Evolutionary conservation across 371 early-diverging fungal species (phyloP).

Genomic region (Mortierella sp.): DNA sequence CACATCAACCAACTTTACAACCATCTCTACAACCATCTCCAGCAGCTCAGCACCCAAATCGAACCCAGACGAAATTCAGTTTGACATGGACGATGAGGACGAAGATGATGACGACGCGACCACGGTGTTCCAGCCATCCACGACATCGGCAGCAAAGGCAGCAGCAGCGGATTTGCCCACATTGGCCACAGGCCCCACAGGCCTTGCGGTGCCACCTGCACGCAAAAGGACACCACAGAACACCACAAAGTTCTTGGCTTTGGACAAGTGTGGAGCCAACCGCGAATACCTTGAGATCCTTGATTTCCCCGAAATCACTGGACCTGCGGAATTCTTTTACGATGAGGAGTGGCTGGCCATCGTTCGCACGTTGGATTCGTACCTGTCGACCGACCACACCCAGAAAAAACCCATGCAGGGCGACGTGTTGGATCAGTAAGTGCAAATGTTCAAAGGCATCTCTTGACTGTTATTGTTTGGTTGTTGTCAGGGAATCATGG

Average conservation of each 20-base stretch:
- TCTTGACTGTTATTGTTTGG: background rate
- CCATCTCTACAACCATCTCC: background rate
- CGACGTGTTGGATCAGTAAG: constrained; percentile 30
- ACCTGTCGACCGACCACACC: constrained; percentile 15
- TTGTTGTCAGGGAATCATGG: too few species aligned
- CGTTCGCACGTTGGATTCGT: constrained; percentile 46
- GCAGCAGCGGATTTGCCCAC: background rate
- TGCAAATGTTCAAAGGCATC: background rate
- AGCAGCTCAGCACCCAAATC: background rate
- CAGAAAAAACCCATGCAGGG: constrained; percentile 24
- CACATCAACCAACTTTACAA: background rate
- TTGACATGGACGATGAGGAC: constrained; percentile 60
- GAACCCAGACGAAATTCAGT: constrained; percentile 61
- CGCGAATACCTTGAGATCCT: constrained; percentile 72
- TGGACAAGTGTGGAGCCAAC: constrained; percentile 74
- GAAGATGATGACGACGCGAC: constrained; percentile 27
- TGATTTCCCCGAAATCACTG: constrained; percentile 67
- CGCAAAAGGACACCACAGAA: constrained; percentile 6
- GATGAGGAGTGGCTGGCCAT: constrained; percentile 93
- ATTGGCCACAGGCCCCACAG: background rate
- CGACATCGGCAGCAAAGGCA: background rate
- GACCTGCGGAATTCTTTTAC: constrained; percentile 64
- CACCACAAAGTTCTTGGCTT: constrained; percentile 69
- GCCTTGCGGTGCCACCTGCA: background rate
- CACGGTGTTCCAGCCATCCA: background rate